phyloP scores from a whole-genome alignment of 2,329 filamentous ascomycete genomes.

The Lasiodiplodia hormozganensis region DNA sequence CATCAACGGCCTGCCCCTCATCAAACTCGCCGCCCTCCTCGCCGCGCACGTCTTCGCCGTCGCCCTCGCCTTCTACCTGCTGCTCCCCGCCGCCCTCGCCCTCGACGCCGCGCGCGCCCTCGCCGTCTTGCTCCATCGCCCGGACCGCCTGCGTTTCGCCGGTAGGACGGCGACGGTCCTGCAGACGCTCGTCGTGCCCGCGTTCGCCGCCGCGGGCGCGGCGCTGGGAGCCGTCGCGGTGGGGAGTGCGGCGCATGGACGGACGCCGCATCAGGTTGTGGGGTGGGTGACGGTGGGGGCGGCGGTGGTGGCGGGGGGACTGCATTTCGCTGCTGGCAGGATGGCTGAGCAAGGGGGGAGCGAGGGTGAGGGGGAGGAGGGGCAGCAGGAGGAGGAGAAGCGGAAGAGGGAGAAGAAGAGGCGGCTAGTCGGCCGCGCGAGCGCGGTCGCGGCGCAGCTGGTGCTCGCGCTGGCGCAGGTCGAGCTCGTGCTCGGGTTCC shows the following conservation, averaged over 20 bases:
- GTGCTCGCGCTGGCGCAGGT: background rate
- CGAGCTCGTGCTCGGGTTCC: slow-evolving; percentile 3
- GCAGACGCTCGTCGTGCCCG: background rate
- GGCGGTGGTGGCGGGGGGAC: background rate
- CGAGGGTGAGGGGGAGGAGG: too few relatives aligned
- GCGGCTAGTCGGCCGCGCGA: background rate
- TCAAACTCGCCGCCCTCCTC: background rate
- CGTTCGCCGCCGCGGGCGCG: background rate
- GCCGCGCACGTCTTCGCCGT: slow-evolving; percentile 15
- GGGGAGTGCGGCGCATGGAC: background rate
- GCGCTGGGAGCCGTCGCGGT: background rate
- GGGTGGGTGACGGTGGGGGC: slow-evolving; percentile 3
- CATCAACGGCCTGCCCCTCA: background rate
- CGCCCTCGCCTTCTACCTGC: slow-evolving; percentile 16
- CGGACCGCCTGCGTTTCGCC: slow-evolving; percentile 1
- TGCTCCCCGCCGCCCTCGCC: slow-evolving; percentile 6
- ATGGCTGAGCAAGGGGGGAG: background rate
- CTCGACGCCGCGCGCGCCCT: slow-evolving; percentile 9
- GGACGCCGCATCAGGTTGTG: slow-evolving; percentile 14
- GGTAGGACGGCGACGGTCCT: background rate
- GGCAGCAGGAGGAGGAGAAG: too few relatives aligned
- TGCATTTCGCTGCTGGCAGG: background rate
- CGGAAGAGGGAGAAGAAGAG: too few relatives aligned
- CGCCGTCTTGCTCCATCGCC: background rate
- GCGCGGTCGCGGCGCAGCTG: background rate